Evolutionary conservation across 225 moss, liverwort and hornwort genomes (phyloP).

Genomic region (Physcomitrium patens): DNA sequence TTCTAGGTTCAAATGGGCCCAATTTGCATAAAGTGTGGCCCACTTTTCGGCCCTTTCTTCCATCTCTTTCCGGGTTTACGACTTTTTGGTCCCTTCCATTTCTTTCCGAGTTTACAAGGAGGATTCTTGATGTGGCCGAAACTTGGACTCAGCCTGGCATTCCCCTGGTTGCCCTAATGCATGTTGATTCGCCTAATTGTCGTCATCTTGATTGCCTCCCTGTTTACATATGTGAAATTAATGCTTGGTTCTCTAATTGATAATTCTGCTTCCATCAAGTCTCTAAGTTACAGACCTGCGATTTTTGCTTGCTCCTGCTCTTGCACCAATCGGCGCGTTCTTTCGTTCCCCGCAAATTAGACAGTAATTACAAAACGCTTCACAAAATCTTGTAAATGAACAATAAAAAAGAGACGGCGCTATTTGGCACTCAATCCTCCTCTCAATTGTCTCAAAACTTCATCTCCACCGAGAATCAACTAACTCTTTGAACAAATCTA

Average conservation of each 20-base stretch:
- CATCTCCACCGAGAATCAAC: conserved; percentile 8
- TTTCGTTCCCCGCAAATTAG: neutral
- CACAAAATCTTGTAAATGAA: neutral
- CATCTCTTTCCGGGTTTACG: no score
- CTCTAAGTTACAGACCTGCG: conserved; percentile 28
- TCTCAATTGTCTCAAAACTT: conserved; percentile 1
- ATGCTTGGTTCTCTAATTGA: conserved; percentile 41
- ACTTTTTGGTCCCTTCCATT: no score
- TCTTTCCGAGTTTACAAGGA: conserved; percentile 47
- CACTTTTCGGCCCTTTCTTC: conserved; percentile 72
- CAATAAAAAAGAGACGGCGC: neutral
- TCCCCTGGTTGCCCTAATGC: conserved; percentile 40
- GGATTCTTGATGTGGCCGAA: conserved; percentile 54
- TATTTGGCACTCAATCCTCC: neutral
- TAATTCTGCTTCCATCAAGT: conserved; percentile 1
- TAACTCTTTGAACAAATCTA: neutral
- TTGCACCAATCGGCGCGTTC: neutral
- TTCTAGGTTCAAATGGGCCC: no score
- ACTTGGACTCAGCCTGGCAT: conserved; percentile 43
- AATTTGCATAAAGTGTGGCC: no score
- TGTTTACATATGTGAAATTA: conserved; percentile 24
- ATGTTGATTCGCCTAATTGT: conserved; percentile 43
- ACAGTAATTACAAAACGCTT: neutral
- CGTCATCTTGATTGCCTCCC: conserved; percentile 31
- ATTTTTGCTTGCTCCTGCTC: neutral